Percentiles rank a stretch among this genome's conserved stretches.
Conservation (phyloP, 176 grass and related monocot genomes). For the Chrysopogon serrulatus region DNA sequence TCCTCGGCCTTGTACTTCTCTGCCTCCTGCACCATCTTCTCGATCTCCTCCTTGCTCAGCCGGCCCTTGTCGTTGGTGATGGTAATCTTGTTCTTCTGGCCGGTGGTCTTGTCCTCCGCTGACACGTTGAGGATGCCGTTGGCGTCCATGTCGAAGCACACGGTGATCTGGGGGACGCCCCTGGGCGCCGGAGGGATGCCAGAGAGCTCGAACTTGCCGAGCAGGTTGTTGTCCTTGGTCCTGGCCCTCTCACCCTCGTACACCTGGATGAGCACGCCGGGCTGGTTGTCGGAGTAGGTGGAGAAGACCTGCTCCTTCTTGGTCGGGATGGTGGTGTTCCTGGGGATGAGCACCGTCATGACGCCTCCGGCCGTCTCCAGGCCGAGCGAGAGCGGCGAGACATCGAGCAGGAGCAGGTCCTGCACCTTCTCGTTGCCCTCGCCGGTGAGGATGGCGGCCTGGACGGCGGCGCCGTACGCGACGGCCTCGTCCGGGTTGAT, state of each 20-base stretch:
- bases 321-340: slow-evolving; percentile 84
- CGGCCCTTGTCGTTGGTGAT: slow-evolving; percentile 90
- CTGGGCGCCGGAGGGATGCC: slow-evolving; percentile 78
- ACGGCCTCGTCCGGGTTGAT: slow-evolving; percentile 99
- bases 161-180: slow-evolving; percentile 78
- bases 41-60: slow-evolving; percentile 80
- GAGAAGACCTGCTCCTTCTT: slow-evolving; percentile 97
- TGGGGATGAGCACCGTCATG: slow-evolving; percentile 76
- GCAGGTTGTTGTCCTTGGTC: slow-evolving; percentile 84
- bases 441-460: slow-evolving; percentile 81
- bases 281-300: slow-evolving; percentile 91
- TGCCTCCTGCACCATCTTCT: slow-evolving; percentile 91
- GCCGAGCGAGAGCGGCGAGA: slow-evolving; percentile 15
- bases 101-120: slow-evolving; percentile 80
- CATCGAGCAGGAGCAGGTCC: slow-evolving; percentile 77
- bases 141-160: slow-evolving; percentile 87
- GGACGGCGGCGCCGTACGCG: slow-evolving; percentile 87
- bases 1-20: slow-evolving; percentile 92
- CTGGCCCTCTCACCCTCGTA: slow-evolving; percentile 81
- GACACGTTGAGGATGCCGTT: slow-evolving; percentile 86
- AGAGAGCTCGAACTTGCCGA: slow-evolving; percentile 89
- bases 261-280: slow-evolving; percentile 86
- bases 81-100: slow-evolving; percentile 92
- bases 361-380: not conserved
- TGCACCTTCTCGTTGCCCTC: slow-evolving; percentile 90